Base-by-base conservation (phyloP, 768 basidiomycete species). In the Kondoa malvinella region DNA sequence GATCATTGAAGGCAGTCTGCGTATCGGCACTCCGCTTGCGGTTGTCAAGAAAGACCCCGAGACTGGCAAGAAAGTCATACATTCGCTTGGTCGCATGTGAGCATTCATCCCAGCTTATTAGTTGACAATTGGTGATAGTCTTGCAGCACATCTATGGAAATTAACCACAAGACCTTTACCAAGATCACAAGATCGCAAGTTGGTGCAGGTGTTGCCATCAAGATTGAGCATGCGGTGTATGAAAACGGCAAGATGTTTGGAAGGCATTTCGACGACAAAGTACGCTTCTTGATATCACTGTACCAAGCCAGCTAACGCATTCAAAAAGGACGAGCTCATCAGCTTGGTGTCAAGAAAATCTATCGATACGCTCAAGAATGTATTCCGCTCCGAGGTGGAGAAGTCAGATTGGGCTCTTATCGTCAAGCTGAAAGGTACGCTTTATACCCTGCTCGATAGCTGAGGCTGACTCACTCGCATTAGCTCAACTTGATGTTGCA, bases 151-250 rank as follows among this genome's bases (percentile, higher is more conserved):
- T 95, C 91, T 2, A 79, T 97, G 74, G 94, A 99, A 78, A 95
- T 96, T 76, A 97, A 99, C 76, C 92, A 97, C 80, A 95, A 94
- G 77, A 77, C 85, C 1, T 80, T 81, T 65, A 92, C 96, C 27
- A 86, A 89, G 30, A 83, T 97, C 73, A 97, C 95, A 80, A 92
- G 89, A 78, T 81, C 85, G 1, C 91, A 96, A 77, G 85, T 89
- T n/a, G 94, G 91, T 73, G 92, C 83, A 61, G 94, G 95, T 75
- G 92, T 96, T 16, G 94, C 95, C 0, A 88, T 97, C 73, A 99
- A 97, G 82, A 96, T 97, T 69, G 95, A 97, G 77, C 88, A 94
- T 76, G 92, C 92, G 2, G 87, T 92, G 14, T 92, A 97, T 77
- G 88, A 96, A 78, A 87, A 88, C 29, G 85, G 91, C 31, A 94